Base-by-base conservation (phyloP, 345 rosid species). In the Lepidium aucheri region DNA sequence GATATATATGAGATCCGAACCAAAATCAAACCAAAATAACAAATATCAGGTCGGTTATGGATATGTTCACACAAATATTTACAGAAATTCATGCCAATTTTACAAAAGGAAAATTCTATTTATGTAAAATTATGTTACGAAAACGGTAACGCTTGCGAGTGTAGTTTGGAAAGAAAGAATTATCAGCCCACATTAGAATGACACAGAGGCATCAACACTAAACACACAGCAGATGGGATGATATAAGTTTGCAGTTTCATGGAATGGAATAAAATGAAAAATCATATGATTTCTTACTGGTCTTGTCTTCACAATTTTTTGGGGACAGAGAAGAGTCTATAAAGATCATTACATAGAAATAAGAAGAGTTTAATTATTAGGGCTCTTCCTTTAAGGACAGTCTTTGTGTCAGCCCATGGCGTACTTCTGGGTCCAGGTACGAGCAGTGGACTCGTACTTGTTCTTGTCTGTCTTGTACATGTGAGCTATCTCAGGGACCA, bases 391-490 rank as follows among this genome's bases (percentile, higher is more conserved):
- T 38, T 52, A n/a, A 26, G 38, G 65, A 8, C 35, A 11, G 12
- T 26, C 24, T 10, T 9, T 46, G 43, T 22, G 65, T 72, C 53
- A 89, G 80, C 98, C 98, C 98, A 92, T 92, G 56, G 94, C 98
- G 57, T 92, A 92, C 83, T 92, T 89, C 80, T 92, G 97, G 73
- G 98, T 89, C 98, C 98, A 92, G 88, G 90, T 92, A 83, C 98
- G 84, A 17, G 97, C 97, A 11, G 92, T 89, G 3, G 94, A 87
- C 84, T 92, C 98, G 2, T 92, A 92, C 86, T 92, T 89, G 79
- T 53, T 84, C 82, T 82, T 75, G 87, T 92, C 97, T 5, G 95
- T 86, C 90, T 89, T 92, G 82, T 92, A 92, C 97, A 92, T 86
- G 70, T 92, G 97, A 68, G 98, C 97, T 9, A 92, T 89, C 77